Evolutionary conservation across 257 asterid species (phyloP).

Genomic region (Perilla frutescens): DNA sequence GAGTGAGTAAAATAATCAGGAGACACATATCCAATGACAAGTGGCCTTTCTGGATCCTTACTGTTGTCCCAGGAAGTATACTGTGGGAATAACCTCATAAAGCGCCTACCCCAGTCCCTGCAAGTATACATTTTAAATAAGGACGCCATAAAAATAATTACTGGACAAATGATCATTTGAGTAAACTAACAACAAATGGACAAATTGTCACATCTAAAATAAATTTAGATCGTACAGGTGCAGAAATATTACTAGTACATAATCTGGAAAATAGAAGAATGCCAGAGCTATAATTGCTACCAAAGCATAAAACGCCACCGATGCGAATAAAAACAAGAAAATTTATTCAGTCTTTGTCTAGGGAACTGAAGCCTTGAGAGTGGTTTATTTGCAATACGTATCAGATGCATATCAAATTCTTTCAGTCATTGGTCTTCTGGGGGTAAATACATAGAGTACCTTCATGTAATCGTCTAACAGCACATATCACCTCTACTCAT

Average conservation of each 20-base stretch:
- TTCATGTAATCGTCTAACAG: neutral
- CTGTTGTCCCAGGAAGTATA: constrained; percentile 88
- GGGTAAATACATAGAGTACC: neutral
- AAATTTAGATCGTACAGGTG: neutral
- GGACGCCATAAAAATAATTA: no score
- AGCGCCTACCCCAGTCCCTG: constrained; percentile 99
- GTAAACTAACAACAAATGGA: constrained; percentile 6
- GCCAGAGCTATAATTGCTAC: neutral
- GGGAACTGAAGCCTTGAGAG: neutral
- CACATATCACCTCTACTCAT: constrained; percentile 17
- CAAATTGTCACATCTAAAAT: neutral
- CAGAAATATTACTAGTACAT: neutral
- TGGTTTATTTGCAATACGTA: constrained; percentile 20
- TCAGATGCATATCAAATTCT: constrained; percentile 22
- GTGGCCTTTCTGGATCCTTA: constrained; percentile 86
- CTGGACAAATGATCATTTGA: no score
- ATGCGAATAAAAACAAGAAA: constrained; percentile 12
- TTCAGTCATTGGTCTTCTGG: constrained; percentile 1
- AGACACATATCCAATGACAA: constrained; percentile 94
- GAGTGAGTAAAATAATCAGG: constrained; percentile 99
- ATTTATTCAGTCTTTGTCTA: no score
- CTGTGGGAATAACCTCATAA: constrained; percentile 86
- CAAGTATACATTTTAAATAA: constrained; percentile 42
- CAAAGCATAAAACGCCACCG: constrained; percentile 12
- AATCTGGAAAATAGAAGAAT: neutral